Base-by-base conservation (phyloP, 2,329 filamentous ascomycete genomes). In the Ascochyta clinopodiicola region DNA sequence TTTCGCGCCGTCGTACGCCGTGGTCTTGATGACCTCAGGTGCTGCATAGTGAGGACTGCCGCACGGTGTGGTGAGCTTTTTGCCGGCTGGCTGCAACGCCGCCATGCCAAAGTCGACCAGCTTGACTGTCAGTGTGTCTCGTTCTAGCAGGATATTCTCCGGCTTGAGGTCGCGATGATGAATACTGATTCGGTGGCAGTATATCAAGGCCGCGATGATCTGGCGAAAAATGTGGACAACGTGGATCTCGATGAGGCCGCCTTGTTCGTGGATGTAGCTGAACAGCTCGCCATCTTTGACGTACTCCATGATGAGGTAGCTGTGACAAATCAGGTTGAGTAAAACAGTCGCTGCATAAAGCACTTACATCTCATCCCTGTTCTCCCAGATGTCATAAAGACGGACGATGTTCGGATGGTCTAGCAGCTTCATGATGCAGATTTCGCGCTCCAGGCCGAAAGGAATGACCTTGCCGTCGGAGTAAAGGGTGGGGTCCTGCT, bases 31-130 rank as follows among this genome's bases (percentile, higher is more conserved):
- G 31, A 99, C 86, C 73, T 99, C 95, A 0, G 95, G 95, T 0
- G 95, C 93, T 17, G 94, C 94, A 69, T 99, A 99, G 76, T 98
- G 95, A 21, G 95, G 95, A 61, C 95, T 98, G 19, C 95, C 95
- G 68, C 95, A 99, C 4, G 94, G 92, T 0, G 95, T 98, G 52
- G 86, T 90, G 25, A 99, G 84, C 70, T 88, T 88, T 62, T 92
- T 88, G 8, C 87, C 88, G 22, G 86, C 84, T 3, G 90, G 90
- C 73, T 98, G 94, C 37, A 98, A 81, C 3, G 94, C 94, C 39
- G 95, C 95, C 93, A 99, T 97, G 37, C 95, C 94, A 75, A 99
- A 99, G 75, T 99, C 95, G 46, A 94, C 94, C 66, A 99, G 88
- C 77, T 98, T 99, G 74, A 98, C 87, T 54, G 90, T 87, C 48